Base-by-base conservation (phyloP, 495 filamentous ascomycete species). In the Halenospora varia region DNA sequence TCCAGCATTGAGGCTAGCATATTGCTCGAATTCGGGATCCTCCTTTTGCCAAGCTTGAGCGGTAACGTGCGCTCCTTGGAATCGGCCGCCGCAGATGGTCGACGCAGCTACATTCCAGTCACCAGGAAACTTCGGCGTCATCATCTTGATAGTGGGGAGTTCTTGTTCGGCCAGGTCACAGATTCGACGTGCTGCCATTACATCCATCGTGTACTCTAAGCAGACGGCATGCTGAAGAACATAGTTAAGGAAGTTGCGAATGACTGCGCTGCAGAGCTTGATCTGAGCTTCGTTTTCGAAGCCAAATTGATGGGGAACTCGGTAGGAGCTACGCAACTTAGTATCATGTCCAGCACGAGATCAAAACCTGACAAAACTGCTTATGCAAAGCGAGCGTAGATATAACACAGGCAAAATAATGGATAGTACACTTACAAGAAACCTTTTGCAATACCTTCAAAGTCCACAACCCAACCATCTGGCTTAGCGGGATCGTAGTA, bases 231-330 rank as follows among this genome's bases (percentile, higher is more conserved):
- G 93, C 55, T 80, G 79, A 11, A 91, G 75, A 9, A 97, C 77
- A 63, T 96, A 98, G 61, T 90, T 91, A 56, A 96, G 80, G 69
- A 97, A 96, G 70, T 94, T 96, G 50, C 80, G 80, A 47, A 97
- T 75, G 3, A 94, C 82, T 15, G 75, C 72, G 13, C 81, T 78
- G 11, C 73, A 76, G 17, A 76, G 56, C 49, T 80, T 75, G 55
- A 89, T 67, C 45, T 73, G 70, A 0, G 75, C 68, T 51, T 77
- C 72, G n/a, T 49, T 73, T 10, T 76, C 71, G 75, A 8, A 40
- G 3, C 19, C 10, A 77, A 84, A 55, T 77, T 78, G 49, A 70
- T 75, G 35, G 0, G 65, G 62, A 29, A 64, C 40, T 47, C 56
- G 39, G 18, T 59, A 53, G 10, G 61, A 64, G 48, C 63, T 66